Evolutionary conservation across 2,329 filamentous ascomycete species (phyloP).

Genomic region (Madurella mycetomatis): DNA sequence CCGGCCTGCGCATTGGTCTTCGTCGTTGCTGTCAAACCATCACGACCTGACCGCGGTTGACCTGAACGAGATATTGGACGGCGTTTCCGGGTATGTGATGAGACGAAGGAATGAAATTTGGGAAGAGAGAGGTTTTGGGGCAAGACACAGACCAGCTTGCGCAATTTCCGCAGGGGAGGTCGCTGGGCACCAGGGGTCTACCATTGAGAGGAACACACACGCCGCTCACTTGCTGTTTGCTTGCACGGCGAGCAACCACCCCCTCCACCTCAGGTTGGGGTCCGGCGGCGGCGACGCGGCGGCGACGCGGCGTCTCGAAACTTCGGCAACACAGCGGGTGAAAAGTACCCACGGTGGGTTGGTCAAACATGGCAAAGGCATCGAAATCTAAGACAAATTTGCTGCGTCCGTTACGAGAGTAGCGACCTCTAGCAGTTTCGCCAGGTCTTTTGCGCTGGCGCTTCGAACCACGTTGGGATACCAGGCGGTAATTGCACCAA

Average conservation of each 20-base stretch:
- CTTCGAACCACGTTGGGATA: conserved; percentile 8
- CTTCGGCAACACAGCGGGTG: background rate
- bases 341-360: background rate
- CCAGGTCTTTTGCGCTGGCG: background rate
- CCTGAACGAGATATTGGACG: background rate
- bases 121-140: background rate
- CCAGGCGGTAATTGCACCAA: conserved; percentile 16
- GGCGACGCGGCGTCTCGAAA: conserved; percentile 10
- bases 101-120: background rate
- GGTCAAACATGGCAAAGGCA: too few species aligned
- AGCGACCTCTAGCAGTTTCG: background rate
- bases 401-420: background rate
- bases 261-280: background rate
- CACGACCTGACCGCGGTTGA: background rate
- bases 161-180: conserved; percentile 7
- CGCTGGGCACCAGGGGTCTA: conserved; percentile 7
- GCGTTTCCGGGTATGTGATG: background rate
- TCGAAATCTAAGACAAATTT: background rate
- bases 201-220: background rate
- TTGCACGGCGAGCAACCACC: background rate
- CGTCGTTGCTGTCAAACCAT: conserved; percentile 14
- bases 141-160: conserved; percentile 11
- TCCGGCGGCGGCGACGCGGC: conserved; percentile 10
- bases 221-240: conserved; percentile 13
- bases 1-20: conserved; percentile 15